Evolutionary conservation across 2,329 filamentous ascomycete genomes (phyloP), one percentile per base, ranked within the genome.

Genomic region (Penicillium sp.): DNA sequence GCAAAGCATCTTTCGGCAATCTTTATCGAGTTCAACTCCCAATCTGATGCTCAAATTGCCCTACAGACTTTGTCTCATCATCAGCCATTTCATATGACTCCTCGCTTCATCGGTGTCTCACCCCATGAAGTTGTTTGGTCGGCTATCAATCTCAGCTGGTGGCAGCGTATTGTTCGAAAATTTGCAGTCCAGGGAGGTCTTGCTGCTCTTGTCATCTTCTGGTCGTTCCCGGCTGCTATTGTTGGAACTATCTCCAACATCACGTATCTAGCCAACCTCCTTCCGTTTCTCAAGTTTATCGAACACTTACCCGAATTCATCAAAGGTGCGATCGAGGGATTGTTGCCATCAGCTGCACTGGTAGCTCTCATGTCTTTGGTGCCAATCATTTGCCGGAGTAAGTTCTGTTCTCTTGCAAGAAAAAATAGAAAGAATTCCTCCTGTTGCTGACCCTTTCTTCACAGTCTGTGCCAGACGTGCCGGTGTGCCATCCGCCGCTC

Each of bases 181-280:
- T 85, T 91, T 65, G 75, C 83, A 52, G 83, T 91, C 3, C 77
- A 89, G 43, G 85, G 81, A 18, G 86, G 93, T 43, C 86, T 97
- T 55, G 78, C 85, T 11, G 87, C 83, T 1, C 79, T 95, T 55
- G 88, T 97, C 66, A 83, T 97, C 56, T 97, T 97, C 77, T 97
- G 94, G 85, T 83, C 86, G 1, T 79, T 89, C 36, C 86, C 86
- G 6, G 81, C 96, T 2, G 91, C 87, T 1, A 79, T 92, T 34
- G 91, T 97, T 26, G 92, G 91, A 65, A 77, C 86, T n/a, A 87
- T 97, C 62, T 94, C 91, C 51, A 97, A 97, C 71, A 83, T 99
- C 63, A 81, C 83, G 36, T 88, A 86, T 59, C 80, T 97, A 13
- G 70, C 71, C 31, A 69, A 67, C 10, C 62, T 75, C 5, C 46